Evolutionary conservation across 2,329 filamentous ascomycete species (phyloP), one percentile per base, ranked within the genome.

Genomic region (Phialophora tarda): DNA sequence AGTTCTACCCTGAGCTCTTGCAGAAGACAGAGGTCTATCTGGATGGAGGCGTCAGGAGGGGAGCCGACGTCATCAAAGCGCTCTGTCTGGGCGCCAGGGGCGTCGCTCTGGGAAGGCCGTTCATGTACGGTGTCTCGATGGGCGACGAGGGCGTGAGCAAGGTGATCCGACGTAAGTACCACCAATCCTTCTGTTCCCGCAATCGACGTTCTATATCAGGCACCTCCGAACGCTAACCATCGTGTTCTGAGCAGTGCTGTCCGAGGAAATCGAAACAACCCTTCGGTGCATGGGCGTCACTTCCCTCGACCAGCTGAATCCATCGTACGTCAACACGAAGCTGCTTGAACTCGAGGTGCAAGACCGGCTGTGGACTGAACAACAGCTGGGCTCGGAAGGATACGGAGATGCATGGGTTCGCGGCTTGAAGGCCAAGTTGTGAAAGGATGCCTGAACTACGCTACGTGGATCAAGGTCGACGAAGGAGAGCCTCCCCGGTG

Each of bases 51-150:
- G 81, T 86, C 58, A 79, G 82, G 26, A 79, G 84, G 1, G 84
- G 84, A 0, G 82, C 82, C 0, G 84, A 86, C 67, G 81, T 86
- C 3, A 77, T 86, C 30, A 86, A 86, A 69, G 83, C 83, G 0
- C 72, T 86, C 8, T 82, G 81, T 23, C 75, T 86, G 0, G 84
- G 84, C 0, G 84, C 83, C 2, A 84, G 79, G 0, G 83, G 82
- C 8, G 84, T 86, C 3, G 83, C 83, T 0, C 79, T 86, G 62
- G 84, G 84, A 0, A 75, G 84, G 14, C 83, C 83, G 17, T 83
- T 83, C 68, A 73, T 86, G n/a, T 86, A 84, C 68, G 80, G 80
- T 1, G 75, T 83, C 23, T 81, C 56, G 11, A 85, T 85, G 67
- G 84, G 84, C 3, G 81, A 84, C 69, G 82, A 82, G 62, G 84